These are phyloP conservation scores for Malassezia caprae DNA, from an alignment of 1,284 basidiomycete species.

Conservation along the genomic window DNA sequence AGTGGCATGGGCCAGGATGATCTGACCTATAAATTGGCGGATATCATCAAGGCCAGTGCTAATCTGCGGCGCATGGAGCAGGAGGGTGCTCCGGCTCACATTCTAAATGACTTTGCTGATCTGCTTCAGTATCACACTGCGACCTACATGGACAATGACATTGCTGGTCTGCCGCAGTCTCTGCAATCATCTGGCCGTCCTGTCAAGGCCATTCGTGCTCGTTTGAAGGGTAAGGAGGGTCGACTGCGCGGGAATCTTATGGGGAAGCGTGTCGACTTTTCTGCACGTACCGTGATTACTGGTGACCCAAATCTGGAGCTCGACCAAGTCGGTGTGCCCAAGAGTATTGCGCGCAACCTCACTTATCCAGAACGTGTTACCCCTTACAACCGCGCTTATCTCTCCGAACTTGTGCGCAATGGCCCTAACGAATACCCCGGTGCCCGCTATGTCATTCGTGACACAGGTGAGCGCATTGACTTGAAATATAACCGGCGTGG, in stretches of 20 bases:
- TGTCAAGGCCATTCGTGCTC: conserved; percentile 94
- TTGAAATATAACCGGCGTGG: conserved; percentile 76
- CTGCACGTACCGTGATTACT: conserved; percentile 96
- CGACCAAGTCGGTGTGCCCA: conserved; percentile 96
- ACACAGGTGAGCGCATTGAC: conserved; percentile 96
- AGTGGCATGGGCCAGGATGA: conserved; percentile 95
- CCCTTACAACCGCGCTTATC: conserved; percentile 87
- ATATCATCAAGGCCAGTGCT: conserved; percentile 90
- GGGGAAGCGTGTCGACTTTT: conserved; percentile 99
- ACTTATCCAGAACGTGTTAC: conserved; percentile 98
- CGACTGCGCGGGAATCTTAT: conserved; percentile 95
- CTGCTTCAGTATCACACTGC: conserved; percentile 88
- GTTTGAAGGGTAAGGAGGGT: conserved; percentile 97
- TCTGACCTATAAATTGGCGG: conserved; percentile 93
- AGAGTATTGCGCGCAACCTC: conserved; percentile 90
- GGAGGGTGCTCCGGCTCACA: conserved; percentile 90
- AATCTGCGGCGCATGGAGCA: conserved; percentile 86
- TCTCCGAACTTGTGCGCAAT: conserved; percentile 92
- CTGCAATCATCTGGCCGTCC: conserved; percentile 95
- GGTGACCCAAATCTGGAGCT: conserved; percentile 94
- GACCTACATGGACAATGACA: conserved; percentile 99
- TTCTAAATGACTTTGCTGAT: conserved; percentile 92
- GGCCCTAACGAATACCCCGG: conserved; percentile 93
- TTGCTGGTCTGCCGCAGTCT: conserved; percentile 93
- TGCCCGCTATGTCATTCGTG: conserved; percentile 90